These are phyloP conservation scores for Drosera capensis DNA, from an alignment of 148 eudicot species.

Conservation along the genomic window DNA sequence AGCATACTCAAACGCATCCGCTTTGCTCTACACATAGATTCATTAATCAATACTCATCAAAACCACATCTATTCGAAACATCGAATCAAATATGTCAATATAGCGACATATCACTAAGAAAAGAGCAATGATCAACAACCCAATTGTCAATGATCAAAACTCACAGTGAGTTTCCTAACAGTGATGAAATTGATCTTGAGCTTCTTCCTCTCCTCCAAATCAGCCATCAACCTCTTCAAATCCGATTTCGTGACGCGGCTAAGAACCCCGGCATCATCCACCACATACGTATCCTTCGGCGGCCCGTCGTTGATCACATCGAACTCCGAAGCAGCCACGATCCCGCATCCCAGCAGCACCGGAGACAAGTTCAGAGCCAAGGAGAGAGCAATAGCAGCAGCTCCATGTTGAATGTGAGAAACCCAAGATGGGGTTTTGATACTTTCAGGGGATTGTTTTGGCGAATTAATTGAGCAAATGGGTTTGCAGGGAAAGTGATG, in stretches of 20 bases:
- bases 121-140: too few species aligned
- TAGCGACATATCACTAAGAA: too few species aligned
- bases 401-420: conserved; percentile 51
- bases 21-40: conserved; percentile 63
- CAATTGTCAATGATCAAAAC: background rate
- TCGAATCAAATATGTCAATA: too few species aligned
- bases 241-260: conserved; percentile 79
- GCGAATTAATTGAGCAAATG: conserved; percentile 23
- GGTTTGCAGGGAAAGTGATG: conserved; percentile 26
- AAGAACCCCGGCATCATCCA: conserved; percentile 96
- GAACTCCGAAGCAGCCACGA: conserved; percentile 74
- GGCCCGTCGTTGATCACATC: conserved; percentile 80
- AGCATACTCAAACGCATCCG: conserved; percentile 98
- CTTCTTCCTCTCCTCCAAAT: conserved; percentile 85
- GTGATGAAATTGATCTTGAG: conserved; percentile 67
- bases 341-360: conserved; percentile 15
- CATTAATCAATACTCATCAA: background rate
- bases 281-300: conserved; percentile 63
- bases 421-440: conserved; percentile 48
- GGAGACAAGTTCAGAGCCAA: conserved; percentile 62
- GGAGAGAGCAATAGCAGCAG: conserved; percentile 75
- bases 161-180: conserved; percentile 80
- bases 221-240: conserved; percentile 66
- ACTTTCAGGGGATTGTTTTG: conserved; percentile 16
- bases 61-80: too few species aligned